phyloP scores from a whole-genome alignment of 495 filamentous ascomycete species.

The Neurospora sp. region DNA sequence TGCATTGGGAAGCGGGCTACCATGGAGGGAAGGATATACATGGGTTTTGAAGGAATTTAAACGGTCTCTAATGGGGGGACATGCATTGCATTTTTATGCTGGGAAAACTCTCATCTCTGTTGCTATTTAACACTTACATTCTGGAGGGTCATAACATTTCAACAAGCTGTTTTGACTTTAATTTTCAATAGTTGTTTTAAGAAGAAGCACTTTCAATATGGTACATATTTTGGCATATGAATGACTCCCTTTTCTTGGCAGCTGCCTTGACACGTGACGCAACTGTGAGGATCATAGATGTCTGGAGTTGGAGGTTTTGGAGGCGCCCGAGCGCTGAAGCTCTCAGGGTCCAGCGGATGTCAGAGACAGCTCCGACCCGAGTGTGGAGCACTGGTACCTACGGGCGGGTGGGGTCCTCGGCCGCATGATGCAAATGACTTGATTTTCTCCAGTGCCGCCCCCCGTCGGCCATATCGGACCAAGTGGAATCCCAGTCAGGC shows the following conservation, averaged over 20 bases:
- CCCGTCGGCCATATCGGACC: neutral
- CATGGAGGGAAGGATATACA: neutral
- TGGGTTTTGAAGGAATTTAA: neutral
- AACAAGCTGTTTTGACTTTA: neutral
- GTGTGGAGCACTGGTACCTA: neutral
- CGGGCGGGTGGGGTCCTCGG: neutral
- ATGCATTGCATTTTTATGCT: neutral
- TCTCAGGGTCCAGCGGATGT: neutral
- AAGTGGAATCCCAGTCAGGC: neutral
- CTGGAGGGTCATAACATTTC: neutral
- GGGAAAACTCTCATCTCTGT: neutral
- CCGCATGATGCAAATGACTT: neutral
- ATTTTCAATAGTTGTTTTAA: neutral
- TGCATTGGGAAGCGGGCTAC: neutral
- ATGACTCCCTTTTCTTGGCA: too few species aligned
- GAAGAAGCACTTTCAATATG: neutral
- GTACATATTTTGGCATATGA: neutral
- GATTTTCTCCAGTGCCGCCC: neutral
- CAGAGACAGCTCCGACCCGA: neutral
- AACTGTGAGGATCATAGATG: neutral
- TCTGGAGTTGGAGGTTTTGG: neutral
- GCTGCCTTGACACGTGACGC: neutral
- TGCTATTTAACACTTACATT: neutral
- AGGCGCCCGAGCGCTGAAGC: neutral
- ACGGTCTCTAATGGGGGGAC: neutral